Evolutionary conservation across 805 yeast genomes (phyloP), one percentile per base, ranked within the genome.

Genomic region (Metschnikowia arizonensis): DNA sequence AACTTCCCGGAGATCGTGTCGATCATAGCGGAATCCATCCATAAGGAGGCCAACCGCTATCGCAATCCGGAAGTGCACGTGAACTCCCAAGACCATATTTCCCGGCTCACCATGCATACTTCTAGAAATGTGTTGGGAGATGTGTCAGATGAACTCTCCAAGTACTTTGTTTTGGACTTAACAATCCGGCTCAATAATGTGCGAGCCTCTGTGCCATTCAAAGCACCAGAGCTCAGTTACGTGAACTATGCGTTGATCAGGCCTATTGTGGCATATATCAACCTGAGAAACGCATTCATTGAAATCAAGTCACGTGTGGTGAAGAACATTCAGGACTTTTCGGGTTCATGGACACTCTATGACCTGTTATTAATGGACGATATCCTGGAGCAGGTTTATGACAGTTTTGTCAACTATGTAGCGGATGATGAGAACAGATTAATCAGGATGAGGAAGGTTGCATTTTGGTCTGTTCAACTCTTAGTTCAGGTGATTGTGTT

Each of bases 271-370:
- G 97, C 90, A 1, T 93, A 91, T 63, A 91, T 93, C 61, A 93
- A 93, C 61, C 85, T 93, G 30, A 77, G 86, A 48, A 86, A 87
- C 58, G 88, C 98, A 0, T 86, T 83, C 58, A 90, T 93, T 48
- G 97, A 96, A 35, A 82, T 91, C 47, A 75, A 81, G 49, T 88
- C 96, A 59, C 79, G 88, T 3, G 81, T 93, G 7, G 83, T 84
- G 28, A 93, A 93, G 60, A 77, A 79, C 36, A 65, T 89, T 18
- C 69, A 73, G 23, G 99, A 93, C 59, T 93, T 93, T 62, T 89
- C 87, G 56, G 99, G 99, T 0, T 80, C 96, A 6, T 93, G 99
- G 99, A 91, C 99, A 1, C 74, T 88, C 2, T 93, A 89, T 63
- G 99, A 93, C 61, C 84, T 93, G 23, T 72, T 84, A 42, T 70